A percentile compares a stretch with the other conserved stretches of the same genome.
These are phyloP conservation scores for Syncephalastrum racemosum DNA, from an alignment of 371 early-diverging fungal species.

Conservation along the genomic window DNA sequence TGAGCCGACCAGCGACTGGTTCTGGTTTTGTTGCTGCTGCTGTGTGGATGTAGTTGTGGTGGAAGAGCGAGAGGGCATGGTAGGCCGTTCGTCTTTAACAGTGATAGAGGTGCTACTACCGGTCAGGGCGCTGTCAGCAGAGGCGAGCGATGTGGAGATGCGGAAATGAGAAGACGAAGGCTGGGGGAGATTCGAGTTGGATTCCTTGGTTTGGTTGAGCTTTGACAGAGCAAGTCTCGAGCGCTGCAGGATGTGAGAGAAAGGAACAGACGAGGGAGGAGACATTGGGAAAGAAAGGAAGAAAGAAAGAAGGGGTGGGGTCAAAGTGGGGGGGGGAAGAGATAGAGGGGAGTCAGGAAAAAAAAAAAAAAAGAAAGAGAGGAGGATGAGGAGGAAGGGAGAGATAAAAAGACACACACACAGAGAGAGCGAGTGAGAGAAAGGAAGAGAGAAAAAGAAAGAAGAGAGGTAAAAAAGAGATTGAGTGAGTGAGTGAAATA, in stretches of 20 bases:
- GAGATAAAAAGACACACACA: too few relatives aligned
- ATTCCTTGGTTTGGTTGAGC: conserved; percentile 11
- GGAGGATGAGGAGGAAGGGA: background rate
- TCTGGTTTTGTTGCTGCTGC: background rate
- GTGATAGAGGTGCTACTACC: conserved; percentile 4
- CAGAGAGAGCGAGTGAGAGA: conserved; percentile 21
- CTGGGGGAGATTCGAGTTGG: conserved; percentile 17
- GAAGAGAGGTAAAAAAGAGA: background rate
- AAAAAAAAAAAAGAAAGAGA: conserved; percentile 11
- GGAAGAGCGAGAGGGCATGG: conserved; percentile 14
- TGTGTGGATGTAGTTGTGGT: conserved; percentile 5
- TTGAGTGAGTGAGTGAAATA: too few relatives aligned
- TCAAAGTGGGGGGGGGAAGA: background rate
- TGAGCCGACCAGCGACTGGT: too few relatives aligned
- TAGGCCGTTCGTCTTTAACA: conserved; percentile 9
- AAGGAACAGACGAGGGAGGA: conserved; percentile 18
- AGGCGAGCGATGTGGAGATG: conserved; percentile 6
- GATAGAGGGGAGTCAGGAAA: conserved; percentile 11
- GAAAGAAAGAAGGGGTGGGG: conserved; percentile 1
- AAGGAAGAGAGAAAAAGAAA: conserved; percentile 12
- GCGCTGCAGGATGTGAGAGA: conserved; percentile 22
- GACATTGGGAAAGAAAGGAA: background rate
- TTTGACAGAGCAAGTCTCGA: conserved; percentile 19
- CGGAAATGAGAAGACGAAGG: conserved; percentile 6
- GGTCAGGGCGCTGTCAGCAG: conserved; percentile 2